phyloP scores from a whole-genome alignment of 805 yeast genomes.

The Phaffomyces thermotolerans region DNA sequence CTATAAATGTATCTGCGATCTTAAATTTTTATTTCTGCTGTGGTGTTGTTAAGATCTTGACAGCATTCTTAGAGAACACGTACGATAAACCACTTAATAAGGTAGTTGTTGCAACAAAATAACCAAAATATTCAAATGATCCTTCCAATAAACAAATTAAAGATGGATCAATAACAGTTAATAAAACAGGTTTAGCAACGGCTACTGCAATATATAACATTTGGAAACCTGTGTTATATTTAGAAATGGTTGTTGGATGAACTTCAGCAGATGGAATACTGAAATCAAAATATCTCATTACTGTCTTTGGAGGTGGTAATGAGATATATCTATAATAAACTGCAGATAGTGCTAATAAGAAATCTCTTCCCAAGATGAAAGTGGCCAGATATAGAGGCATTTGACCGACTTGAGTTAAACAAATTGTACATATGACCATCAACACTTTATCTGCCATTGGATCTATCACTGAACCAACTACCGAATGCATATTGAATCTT shows the following conservation, averaged over 20 bases:
- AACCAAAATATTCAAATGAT: slow-evolving; percentile 35
- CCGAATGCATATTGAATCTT: slow-evolving; percentile 63
- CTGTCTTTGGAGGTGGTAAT: slow-evolving; percentile 68
- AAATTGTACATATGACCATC: slow-evolving; percentile 78
- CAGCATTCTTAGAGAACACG: slow-evolving; percentile 61
- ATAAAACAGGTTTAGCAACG: slow-evolving; percentile 46
- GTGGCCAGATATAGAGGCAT: slow-evolving; percentile 67
- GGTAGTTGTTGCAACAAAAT: slow-evolving; percentile 63
- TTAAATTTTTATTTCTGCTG: not conserved
- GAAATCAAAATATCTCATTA: slow-evolving; percentile 69
- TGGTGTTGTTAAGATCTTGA: slow-evolving; percentile 38
- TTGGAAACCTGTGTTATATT: slow-evolving; percentile 85
- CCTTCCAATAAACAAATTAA: slow-evolving; percentile 18
- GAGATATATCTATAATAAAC: slow-evolving; percentile 65
- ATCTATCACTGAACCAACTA: slow-evolving; percentile 85
- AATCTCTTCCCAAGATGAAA: slow-evolving; percentile 79
- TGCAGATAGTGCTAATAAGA: slow-evolving; percentile 64
- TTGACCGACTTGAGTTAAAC: slow-evolving; percentile 57
- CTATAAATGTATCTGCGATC: not conserved
- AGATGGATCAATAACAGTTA: slow-evolving; percentile 28
- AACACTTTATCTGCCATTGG: slow-evolving; percentile 92
- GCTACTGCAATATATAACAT: slow-evolving; percentile 77
- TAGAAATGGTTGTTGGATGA: slow-evolving; percentile 79
- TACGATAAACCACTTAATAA: slow-evolving; percentile 73
- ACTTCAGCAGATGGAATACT: slow-evolving; percentile 78